These are phyloP conservation scores for Trypanosoma avium DNA, from an alignment of 208 protist species.

Conservation along the genomic window DNA sequence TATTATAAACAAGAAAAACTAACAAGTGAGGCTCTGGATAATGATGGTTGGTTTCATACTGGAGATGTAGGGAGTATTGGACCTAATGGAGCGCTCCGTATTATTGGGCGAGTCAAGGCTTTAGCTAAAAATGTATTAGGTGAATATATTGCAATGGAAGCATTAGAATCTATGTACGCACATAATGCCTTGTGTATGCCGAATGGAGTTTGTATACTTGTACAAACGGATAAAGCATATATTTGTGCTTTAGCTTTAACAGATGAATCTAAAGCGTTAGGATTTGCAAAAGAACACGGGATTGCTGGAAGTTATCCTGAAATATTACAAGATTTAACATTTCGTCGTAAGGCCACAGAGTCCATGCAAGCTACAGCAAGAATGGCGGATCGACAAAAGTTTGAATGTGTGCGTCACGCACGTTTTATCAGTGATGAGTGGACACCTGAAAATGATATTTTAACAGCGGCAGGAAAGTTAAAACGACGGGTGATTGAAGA, in stretches of 20 bases:
- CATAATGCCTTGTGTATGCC: slow-evolving; percentile 43
- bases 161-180: slow-evolving; percentile 69
- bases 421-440: slow-evolving; percentile 74
- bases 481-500: slow-evolving; percentile 61
- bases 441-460: slow-evolving; percentile 81
- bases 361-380: slow-evolving; percentile 40
- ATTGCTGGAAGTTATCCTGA: slow-evolving; percentile 34
- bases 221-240: slow-evolving; percentile 52
- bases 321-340: slow-evolving; percentile 31
- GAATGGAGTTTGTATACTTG: slow-evolving; percentile 72
- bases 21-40: not conserved
- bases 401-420: slow-evolving; percentile 63
- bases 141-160: slow-evolving; percentile 91
- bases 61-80: slow-evolving; percentile 40
- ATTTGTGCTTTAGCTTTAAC: slow-evolving; percentile 70
- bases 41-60: slow-evolving; percentile 10
- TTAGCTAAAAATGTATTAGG: slow-evolving; percentile 86
- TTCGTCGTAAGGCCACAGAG: slow-evolving; percentile 35
- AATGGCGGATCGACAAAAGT: slow-evolving; percentile 53
- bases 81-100: slow-evolving; percentile 18
- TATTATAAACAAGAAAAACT: not conserved
- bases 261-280: slow-evolving; percentile 44
- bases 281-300: slow-evolving; percentile 41
- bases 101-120: slow-evolving; percentile 89
- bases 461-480: slow-evolving; percentile 82